phyloP scores from a whole-genome alignment of 495 filamentous ascomycete genomes.

The Xylaria telfairii region DNA sequence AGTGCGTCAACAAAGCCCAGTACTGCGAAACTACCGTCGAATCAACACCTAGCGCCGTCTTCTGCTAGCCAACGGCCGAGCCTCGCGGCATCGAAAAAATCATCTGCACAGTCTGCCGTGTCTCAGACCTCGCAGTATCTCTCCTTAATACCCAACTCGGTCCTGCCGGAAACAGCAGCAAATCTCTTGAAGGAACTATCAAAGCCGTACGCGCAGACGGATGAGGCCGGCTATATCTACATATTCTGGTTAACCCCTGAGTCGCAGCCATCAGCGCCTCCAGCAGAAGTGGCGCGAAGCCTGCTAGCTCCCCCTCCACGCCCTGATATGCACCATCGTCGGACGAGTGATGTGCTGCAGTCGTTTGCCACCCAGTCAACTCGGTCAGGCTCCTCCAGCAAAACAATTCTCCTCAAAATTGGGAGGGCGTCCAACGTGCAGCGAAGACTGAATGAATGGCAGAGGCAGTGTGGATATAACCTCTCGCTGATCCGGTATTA shows the following conservation, averaged over 20 bases:
- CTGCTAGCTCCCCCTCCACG: constrained; percentile 59
- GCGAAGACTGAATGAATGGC: constrained; percentile 89
- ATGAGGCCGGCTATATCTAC: constrained; percentile 95
- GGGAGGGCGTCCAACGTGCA: constrained; percentile 91
- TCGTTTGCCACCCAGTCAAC: constrained; percentile 52
- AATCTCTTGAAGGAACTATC: constrained; percentile 74
- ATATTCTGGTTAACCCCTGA: constrained; percentile 89
- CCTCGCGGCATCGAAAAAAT: constrained; percentile 41
- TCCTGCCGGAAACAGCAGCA: constrained; percentile 69
- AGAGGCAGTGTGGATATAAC: constrained; percentile 86
- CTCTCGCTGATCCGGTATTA: constrained; percentile 89
- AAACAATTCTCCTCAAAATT: constrained; percentile 84
- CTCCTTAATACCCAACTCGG: constrained; percentile 68
- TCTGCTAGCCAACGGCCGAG: constrained; percentile 41
- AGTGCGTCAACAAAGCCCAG: constrained; percentile 38
- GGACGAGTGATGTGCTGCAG: constrained; percentile 70
- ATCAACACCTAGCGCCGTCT: constrained; percentile 36
- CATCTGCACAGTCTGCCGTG: constrained; percentile 41
- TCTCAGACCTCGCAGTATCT: constrained; percentile 62
- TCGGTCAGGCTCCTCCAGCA: constrained; percentile 33
- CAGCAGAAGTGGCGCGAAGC: constrained; percentile 63
- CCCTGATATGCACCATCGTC: constrained; percentile 54
- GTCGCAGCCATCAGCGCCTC: constrained; percentile 54
- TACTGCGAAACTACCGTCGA: constrained; percentile 37
- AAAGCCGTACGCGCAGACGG: constrained; percentile 77